Conservation (phyloP, 2,329 filamentous ascomycete species). For the Penicillium occitanis region DNA sequence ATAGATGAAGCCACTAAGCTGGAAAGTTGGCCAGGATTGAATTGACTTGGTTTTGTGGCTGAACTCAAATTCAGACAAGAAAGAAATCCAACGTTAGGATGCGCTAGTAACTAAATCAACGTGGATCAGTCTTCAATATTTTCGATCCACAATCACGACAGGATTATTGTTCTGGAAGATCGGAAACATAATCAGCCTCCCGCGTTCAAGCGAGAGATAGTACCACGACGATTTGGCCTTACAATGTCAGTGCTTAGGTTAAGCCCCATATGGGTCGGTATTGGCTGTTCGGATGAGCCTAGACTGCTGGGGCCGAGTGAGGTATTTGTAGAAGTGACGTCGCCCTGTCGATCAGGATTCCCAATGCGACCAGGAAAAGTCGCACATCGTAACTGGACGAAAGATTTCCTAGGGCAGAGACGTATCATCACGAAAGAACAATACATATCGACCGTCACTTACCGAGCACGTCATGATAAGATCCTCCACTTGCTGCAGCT, state of each 20-base stretch:
- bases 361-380: not conserved
- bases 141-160: not conserved
- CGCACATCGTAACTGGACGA: not conserved
- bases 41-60: constrained; percentile 3
- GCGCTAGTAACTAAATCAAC: not conserved
- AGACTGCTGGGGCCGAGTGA: not conserved
- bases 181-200: constrained; percentile 9
- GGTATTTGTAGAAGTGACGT: not conserved
- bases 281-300: not conserved
- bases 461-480: constrained; percentile 7
- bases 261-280: not conserved
- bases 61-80: constrained; percentile 12
- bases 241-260: not conserved
- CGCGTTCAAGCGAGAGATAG: not conserved
- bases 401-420: not conserved
- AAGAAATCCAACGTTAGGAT: not conserved
- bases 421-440: not conserved
- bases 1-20: not conserved
- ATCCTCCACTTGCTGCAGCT: not conserved
- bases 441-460: not conserved
- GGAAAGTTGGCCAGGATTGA: not conserved
- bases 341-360: constrained; percentile 16
- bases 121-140: not conserved
- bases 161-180: not conserved
- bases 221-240: not conserved